Evolutionary conservation across 2,329 filamentous ascomycete genomes (phyloP), one percentile per base, ranked within the genome.

Genomic region (Nigrograna mackinnonii): DNA sequence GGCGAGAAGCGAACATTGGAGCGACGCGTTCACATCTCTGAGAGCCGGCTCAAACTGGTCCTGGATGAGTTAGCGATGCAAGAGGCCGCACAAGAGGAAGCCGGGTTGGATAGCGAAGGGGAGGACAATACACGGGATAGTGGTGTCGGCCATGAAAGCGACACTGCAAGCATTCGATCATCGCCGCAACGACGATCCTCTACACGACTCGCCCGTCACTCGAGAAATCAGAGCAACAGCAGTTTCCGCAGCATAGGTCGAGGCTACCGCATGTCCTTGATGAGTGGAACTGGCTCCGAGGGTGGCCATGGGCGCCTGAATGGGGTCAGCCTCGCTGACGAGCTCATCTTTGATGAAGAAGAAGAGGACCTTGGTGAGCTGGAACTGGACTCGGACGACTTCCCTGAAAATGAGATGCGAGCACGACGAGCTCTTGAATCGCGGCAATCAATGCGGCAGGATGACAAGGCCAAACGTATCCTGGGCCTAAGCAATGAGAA

Each of bases 21-120:
- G 67, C 84, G 89, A 43, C 90, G 88, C 55, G 73, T 96, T 12
- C 91, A 97, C 65, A 80, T 96, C n/a, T 87, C 91, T 2, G 94
- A 99, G 70, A 88, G 80, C 21, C 85, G 92, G 26, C 70, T 99
- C 41, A 94, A 92, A 64, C 79, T 82, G 9, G 80, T 99, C 9
- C 76, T 99, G 33, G 89, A 92, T 26, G 94, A 97, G 68, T 82
- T 99, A 37, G 84, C 84, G n/a, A 78, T 81, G 3, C 83, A 83
- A 43, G 84, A 91, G 56, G 77, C 77, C 32, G 60, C 55, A 24
- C 53, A 59, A 21, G 59, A 64, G 37, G 58, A 68, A 9, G 58
- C 60, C 20, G 63, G 64, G 5, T 53, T 70, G 3, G 82, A 85
- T 7, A 82, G 74, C 43, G 84, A 89, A 22, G 74, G 70, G 1